These are phyloP conservation scores for Suillus subaureus DNA, from an alignment of 768 basidiomycete genomes.

Conservation along the genomic window DNA sequence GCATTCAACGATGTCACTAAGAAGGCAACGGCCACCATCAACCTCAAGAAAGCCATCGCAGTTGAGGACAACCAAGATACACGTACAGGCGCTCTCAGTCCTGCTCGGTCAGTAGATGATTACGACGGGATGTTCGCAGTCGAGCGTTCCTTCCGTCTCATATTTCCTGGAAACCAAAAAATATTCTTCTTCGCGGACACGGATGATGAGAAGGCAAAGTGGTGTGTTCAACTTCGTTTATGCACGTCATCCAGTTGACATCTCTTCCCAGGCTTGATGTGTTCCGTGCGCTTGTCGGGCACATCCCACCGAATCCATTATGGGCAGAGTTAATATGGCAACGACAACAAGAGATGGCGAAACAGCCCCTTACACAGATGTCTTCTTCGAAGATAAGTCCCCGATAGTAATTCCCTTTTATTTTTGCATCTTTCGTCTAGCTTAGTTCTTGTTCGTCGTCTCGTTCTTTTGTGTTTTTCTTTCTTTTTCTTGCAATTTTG, in stretches of 20 bases:
- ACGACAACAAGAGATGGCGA: constrained; percentile 55
- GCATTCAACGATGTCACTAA: constrained; percentile 95
- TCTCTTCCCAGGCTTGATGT: constrained; percentile 72
- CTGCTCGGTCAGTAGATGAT: constrained; percentile 51
- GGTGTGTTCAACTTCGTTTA: constrained; percentile 50
- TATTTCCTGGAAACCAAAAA: constrained; percentile 76
- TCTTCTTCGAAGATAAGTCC: neutral
- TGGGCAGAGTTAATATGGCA: constrained; percentile 95
- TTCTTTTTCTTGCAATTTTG: neutral
- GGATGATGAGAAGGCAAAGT: constrained; percentile 83
- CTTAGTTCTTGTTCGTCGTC: neutral
- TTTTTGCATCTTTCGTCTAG: neutral
- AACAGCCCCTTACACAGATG: constrained; percentile 13
- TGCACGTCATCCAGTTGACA: neutral
- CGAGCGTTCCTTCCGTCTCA: constrained; percentile 82
- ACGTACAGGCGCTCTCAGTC: constrained; percentile 47
- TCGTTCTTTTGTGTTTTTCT: neutral
- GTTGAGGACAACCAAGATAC: constrained; percentile 77
- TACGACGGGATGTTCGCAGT: constrained; percentile 68
- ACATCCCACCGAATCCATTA: constrained; percentile 88
- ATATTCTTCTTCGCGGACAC: constrained; percentile 93
- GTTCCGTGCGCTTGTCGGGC: constrained; percentile 80
- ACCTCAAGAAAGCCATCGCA: constrained; percentile 78
- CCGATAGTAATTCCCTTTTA: constrained; percentile 5
- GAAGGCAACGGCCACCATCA: constrained; percentile 87